Conservation (phyloP, 169 alveolate species). For the Babesia sp. region DNA sequence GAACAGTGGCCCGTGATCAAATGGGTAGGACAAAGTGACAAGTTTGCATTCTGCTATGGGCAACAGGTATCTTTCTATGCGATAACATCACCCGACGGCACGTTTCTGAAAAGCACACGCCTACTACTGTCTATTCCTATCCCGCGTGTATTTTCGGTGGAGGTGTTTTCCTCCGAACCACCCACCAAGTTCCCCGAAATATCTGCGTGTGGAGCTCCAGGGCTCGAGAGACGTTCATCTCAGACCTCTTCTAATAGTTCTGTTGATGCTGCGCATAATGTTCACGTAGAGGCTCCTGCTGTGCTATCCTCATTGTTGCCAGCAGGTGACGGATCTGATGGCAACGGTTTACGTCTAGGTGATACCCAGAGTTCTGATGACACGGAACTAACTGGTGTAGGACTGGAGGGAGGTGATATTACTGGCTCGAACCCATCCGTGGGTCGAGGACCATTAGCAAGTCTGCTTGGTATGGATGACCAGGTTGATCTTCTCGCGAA, state of each 20-base stretch:
- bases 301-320: not conserved
- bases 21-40: conserved; percentile 62
- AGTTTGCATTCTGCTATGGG: conserved; percentile 40
- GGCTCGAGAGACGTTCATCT: not conserved
- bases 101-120: conserved; percentile 44
- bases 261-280: not conserved
- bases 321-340: not conserved
- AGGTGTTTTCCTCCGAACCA: conserved; percentile 13
- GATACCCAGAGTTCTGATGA: not conserved
- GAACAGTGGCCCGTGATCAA: conserved; percentile 69
- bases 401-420: not conserved
- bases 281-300: not conserved
- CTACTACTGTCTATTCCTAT: conserved; percentile 39
- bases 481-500: too few species aligned
- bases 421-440: not conserved
- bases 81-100: conserved; percentile 40
- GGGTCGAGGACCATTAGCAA: not conserved
- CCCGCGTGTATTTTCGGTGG: conserved; percentile 62
- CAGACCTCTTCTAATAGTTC: not conserved
- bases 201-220: not conserved
- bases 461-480: not conserved
- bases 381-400: not conserved
- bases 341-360: not conserved
- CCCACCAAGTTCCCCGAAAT: not conserved
- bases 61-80: conserved; percentile 57